Conservation (phyloP, 2,329 filamentous ascomycete genomes). For the Pseudogymnoascus sp. region DNA sequence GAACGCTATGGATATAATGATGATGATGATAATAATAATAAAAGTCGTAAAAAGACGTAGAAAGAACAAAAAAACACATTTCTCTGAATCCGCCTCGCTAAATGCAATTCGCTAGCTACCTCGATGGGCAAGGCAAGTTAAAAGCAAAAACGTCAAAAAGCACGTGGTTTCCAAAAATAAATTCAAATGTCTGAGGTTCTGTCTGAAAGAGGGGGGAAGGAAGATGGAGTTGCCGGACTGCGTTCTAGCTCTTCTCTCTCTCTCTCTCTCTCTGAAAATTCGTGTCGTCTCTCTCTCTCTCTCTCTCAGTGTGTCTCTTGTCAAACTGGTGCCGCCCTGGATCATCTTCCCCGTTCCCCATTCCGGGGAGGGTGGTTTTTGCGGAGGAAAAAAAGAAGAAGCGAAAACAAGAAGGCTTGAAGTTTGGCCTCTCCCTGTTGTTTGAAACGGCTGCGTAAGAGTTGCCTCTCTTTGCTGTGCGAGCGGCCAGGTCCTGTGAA, state of each 20-base stretch:
- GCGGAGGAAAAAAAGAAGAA: neutral
- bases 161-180: constrained; percentile 8
- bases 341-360: no score
- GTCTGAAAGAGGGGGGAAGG: neutral
- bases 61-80: no score
- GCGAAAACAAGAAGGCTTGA: constrained; percentile 10
- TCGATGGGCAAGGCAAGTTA: neutral
- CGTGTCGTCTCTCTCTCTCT: neutral
- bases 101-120: neutral
- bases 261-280: neutral
- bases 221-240: neutral
- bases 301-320: neutral
- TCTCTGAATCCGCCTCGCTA: constrained; percentile 4
- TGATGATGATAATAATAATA: neutral
- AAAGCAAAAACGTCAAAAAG: neutral
- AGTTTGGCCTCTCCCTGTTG: constrained; percentile 18
- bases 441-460: constrained; percentile 25
- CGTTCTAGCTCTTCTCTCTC: neutral
- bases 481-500: constrained; percentile 27
- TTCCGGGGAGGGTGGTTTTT: no score
- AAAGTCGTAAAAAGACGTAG: neutral
- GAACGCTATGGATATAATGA: constrained; percentile 5
- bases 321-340: no score
- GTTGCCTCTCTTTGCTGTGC: constrained; percentile 26
- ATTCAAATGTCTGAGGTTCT: neutral